Evolutionary conservation across 2,329 filamentous ascomycete species (phyloP), one percentile per base, ranked within the genome.

Genomic region (Capronia epimyces): DNA sequence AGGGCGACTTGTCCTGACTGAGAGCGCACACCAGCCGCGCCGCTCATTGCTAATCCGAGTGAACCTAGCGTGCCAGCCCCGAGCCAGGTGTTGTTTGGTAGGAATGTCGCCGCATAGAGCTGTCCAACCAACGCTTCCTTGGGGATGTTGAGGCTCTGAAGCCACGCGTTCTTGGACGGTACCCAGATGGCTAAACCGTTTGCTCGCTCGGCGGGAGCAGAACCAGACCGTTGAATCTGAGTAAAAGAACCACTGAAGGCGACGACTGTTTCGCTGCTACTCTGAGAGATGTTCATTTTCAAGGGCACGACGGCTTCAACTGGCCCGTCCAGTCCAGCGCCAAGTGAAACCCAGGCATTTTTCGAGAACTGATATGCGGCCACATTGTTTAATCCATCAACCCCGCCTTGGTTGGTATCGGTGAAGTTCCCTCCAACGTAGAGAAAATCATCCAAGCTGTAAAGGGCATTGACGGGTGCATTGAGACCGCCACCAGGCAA

Each of bases 111-210:
- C 5, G 87, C 79, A 15, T 83, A 86, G 40, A 98, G 75, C 49
- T 82, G 72, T 31, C 93, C 94, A 51, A 77, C 76, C 61, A 94
- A 79, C 5, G 79, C 75, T 48, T 87, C 82, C 25, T 82, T 76
- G 6, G 79, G 71, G 5, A 80, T 72, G 15, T 79, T 64, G 29
- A 82, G 68, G 60, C 94, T 93, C 64, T 89, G 82, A 13, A 98
- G 75, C 93, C 93, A 98, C 65, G 93, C 93, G 51, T 76, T 78
- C 55, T 79, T 76, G 2, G 89, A 94, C 2, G 87, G 87, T 6
- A 97, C 84, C 93, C 93, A 98, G 31, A 97, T 76, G 12, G 89
- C 91, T 63, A 98, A 89, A 1, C 90, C 89, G 44, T 81, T 69
- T 0, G 83, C 86, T 7, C 77, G 63, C 22, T 83, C 75, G 8